These are phyloP conservation scores for Cytidiella melzeri DNA, from an alignment of 768 basidiomycete species.

Conservation along the genomic window DNA sequence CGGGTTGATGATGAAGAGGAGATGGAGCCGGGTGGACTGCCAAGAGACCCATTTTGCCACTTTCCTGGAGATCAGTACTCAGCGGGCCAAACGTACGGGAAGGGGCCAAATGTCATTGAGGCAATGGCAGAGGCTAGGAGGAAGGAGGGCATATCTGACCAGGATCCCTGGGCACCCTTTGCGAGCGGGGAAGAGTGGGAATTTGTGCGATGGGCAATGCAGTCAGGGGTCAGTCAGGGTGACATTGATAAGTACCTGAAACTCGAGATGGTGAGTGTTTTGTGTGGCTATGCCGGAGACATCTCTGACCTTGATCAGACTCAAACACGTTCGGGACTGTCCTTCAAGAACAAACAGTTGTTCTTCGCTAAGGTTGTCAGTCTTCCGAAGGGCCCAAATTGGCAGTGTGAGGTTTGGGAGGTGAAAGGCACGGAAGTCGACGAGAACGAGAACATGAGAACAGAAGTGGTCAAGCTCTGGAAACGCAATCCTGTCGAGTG, in stretches of 20 bases:
- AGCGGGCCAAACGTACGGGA: not conserved
- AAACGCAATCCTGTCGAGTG: conserved; percentile 22
- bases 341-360: conserved; percentile 14
- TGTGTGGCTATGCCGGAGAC: not conserved
- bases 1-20: conserved; percentile 1
- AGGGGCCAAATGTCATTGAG: not conserved
- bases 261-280: conserved; percentile 9
- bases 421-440: conserved; percentile 12
- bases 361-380: conserved; percentile 19
- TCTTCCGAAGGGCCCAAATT: conserved; percentile 19
- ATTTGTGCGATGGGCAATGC: not conserved
- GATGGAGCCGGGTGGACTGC: conserved; percentile 3
- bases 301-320: conserved; percentile 6
- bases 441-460: conserved; percentile 10
- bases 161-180: conserved; percentile 16
- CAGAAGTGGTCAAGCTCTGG: conserved; percentile 20
- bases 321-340: conserved; percentile 4
- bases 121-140: not conserved
- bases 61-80: not conserved
- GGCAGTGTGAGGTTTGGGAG: conserved; percentile 18
- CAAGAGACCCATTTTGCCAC: not conserved
- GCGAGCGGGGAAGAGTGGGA: conserved; percentile 5
- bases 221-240: not conserved
- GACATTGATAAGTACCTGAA: conserved; percentile 6
- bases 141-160: not conserved